Base-by-base conservation (phyloP, 805 yeast genomes). In the Starmerella powellii region DNA sequence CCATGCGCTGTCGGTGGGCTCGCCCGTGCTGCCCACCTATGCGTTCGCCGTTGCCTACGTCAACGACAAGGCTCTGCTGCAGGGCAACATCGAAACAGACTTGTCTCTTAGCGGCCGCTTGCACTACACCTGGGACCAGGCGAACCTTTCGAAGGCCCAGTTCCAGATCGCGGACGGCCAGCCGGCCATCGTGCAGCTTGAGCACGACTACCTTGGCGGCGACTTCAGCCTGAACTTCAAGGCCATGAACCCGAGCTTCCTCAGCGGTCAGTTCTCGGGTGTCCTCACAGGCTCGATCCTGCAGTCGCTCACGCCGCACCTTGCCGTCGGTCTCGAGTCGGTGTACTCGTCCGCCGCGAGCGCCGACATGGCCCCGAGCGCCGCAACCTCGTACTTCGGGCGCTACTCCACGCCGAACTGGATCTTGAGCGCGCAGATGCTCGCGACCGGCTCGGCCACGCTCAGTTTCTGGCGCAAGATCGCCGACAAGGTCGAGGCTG, bases 391-490 rank as follows among this genome's bases (percentile, higher is more conserved):
- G 47, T 83, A 86, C 64, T 79, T 83, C 57, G 86, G 85, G 52
- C 84, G 97, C 67, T 91, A 85, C 66, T 80, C 80, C 52, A 73
- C 83, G 37, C 84, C 80, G 48, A 73, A 78, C 64, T 91, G 95
- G 96, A 78, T 88, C 56, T 91, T 93, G 37, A 73, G 95, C 40
- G 95, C 93, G 48, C 95, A 85, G 70, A 61, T 87, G 53, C 93
- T 82, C 63, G 95, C 93, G 45, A 87, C 83, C 63, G 98, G 98
- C 61, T 76, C 93, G 30, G 59, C 88, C 36, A 71, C 79, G 51
- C 87, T 88, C 37, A 80, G 95, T 12, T 87, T 83, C 77, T 88
- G 93, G 88, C 80, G 93, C 70, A 84, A 76, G 65, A 84, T 91
- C 56, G 74, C 94, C 48, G 88, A 85, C 56, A 81, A 80, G 60